Evolutionary conservation across 2,329 filamentous ascomycete species (phyloP).

Genomic region (Alternaria consortialis): DNA sequence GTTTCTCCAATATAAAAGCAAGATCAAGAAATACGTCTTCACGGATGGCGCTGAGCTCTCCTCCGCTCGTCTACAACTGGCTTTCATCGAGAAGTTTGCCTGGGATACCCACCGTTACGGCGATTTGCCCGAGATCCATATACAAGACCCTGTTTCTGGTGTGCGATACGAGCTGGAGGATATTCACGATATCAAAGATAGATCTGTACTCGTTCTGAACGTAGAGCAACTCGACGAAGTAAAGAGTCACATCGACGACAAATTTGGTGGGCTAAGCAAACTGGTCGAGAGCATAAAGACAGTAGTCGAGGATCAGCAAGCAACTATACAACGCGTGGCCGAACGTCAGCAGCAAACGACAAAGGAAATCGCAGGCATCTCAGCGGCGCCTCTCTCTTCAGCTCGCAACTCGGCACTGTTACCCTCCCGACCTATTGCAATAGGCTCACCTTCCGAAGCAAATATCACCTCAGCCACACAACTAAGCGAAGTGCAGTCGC

Average conservation of each 20-base stretch:
- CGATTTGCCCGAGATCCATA: constrained; percentile 96
- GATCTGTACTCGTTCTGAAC: constrained; percentile 93
- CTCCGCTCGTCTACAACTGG: constrained; percentile 86
- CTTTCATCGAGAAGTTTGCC: constrained; percentile 98
- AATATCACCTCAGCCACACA: constrained; percentile 64
- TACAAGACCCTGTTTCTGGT: constrained; percentile 93
- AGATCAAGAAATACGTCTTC: constrained; percentile 95
- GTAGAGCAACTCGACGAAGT: constrained; percentile 94
- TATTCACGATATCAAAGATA: constrained; percentile 89
- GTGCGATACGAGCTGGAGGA: constrained; percentile 98
- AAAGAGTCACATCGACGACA: constrained; percentile 94
- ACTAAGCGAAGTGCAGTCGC: constrained; percentile 77
- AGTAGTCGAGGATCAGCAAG: constrained; percentile 82
- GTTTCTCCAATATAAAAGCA: constrained; percentile 95
- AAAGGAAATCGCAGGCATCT: constrained; percentile 80
- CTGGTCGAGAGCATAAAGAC: constrained; percentile 88
- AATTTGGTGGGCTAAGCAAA: constrained; percentile 78
- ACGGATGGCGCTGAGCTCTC: constrained; percentile 86
- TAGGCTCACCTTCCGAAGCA: constrained; percentile 30
- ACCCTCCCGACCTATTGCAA: constrained; percentile 39
- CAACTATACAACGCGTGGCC: constrained; percentile 83
- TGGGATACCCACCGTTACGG: constrained; percentile 98
- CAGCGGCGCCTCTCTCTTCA: constrained; percentile 55
- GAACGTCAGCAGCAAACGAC: constrained; percentile 90
- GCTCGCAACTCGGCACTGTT: constrained; percentile 48